Conservation (phyloP, 129 eudicot genomes). For the Centella asiatica region DNA sequence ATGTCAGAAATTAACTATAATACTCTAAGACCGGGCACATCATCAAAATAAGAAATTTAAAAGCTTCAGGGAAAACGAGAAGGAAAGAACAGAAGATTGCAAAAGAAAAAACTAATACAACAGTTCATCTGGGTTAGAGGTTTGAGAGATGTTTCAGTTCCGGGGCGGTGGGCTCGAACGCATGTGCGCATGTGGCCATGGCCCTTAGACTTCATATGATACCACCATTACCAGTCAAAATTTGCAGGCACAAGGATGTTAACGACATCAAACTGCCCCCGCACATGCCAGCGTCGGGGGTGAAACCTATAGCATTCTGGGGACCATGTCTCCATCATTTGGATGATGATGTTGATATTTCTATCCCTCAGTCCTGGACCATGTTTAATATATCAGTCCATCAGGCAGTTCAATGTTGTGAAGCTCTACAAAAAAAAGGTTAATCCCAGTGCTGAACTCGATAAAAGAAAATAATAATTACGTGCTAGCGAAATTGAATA, state of each 20-base stretch:
- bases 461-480: too few species aligned
- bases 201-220: neutral
- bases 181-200: constrained; percentile 2
- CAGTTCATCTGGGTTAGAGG: neutral
- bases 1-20: too few species aligned
- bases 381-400: neutral
- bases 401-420: neutral
- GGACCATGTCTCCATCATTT: neutral
- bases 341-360: neutral
- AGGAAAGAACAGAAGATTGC: too few species aligned
- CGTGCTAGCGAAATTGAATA: too few species aligned
- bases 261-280: neutral
- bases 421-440: neutral
- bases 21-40: too few species aligned
- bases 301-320: neutral
- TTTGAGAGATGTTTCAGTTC: neutral
- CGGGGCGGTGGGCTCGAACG: neutral
- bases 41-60: too few species aligned
- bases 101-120: neutral
- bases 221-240: neutral
- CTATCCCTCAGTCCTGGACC: neutral
- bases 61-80: too few species aligned
- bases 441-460: too few species aligned
- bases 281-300: constrained; percentile 6
- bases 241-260: neutral